Percentiles rank a stretch among this genome's conserved stretches.
Conservation (phyloP, 192 early-diverging fungal species). For the Dissophora globulifera region DNA sequence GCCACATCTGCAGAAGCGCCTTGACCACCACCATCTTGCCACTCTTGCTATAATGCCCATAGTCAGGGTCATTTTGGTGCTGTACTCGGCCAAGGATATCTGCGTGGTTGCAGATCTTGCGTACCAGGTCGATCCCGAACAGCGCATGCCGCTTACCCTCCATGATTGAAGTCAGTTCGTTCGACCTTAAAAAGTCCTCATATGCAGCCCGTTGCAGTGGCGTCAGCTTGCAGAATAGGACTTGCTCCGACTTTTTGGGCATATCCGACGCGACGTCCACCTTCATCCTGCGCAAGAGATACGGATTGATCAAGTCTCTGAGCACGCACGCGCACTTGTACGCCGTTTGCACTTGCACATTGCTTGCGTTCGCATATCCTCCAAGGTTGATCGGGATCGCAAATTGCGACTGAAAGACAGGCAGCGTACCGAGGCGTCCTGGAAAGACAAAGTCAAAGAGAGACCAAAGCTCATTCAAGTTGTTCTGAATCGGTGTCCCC, state of each 20-base stretch:
- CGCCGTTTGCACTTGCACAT: constrained; percentile 91
- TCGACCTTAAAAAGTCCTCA: constrained; percentile 73
- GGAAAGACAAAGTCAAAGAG: constrained; percentile 86
- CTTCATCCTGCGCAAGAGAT: constrained; percentile 92
- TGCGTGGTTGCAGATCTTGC: constrained; percentile 98
- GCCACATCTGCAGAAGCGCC: constrained; percentile 87
- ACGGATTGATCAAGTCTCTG: constrained; percentile 93
- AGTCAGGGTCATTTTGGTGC: constrained; percentile 59
- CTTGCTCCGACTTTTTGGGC: constrained; percentile 92
- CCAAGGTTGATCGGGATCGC: constrained; percentile 92
- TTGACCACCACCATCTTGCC: constrained; percentile 94
- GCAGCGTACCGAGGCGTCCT: constrained; percentile 80
- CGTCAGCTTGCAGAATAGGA: constrained; percentile 92
- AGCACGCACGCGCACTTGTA: constrained; percentile 93
- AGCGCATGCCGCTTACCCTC: constrained; percentile 84
- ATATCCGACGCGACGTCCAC: constrained; percentile 90
- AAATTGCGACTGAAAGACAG: constrained; percentile 90
- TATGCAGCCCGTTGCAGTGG: constrained; percentile 78
- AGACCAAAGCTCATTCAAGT: constrained; percentile 83
- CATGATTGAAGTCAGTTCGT: constrained; percentile 82
- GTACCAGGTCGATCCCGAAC: constrained; percentile 89
- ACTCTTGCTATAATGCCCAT: constrained; percentile 70
- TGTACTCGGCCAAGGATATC: constrained; percentile 68
- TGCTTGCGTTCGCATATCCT: constrained; percentile 91
- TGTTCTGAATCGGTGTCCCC: constrained; percentile 87